These are phyloP conservation scores for Stagonosporopsis rhizophila DNA, from an alignment of 2,329 filamentous ascomycete species.

Conservation along the genomic window DNA sequence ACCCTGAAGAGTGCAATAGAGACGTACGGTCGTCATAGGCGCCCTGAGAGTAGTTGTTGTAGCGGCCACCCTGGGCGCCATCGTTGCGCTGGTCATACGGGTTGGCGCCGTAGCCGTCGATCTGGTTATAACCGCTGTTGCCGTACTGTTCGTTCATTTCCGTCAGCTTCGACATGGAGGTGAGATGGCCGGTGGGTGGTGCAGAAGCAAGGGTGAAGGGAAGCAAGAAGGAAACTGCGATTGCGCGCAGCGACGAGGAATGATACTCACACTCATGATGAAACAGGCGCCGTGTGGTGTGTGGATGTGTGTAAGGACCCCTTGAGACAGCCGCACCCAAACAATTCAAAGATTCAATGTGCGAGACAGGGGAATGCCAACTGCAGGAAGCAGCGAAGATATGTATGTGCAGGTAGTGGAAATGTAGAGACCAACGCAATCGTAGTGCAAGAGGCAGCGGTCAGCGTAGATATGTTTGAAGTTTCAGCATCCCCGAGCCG, in stretches of 20 bases:
- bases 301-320: conserved; percentile 38
- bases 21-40: conserved; percentile 43
- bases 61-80: conserved; percentile 56
- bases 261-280: conserved; percentile 50
- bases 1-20: conserved; percentile 35
- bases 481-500: conserved; percentile 16
- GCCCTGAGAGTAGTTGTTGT: conserved; percentile 61
- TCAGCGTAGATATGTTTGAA: conserved; percentile 21
- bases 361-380: conserved; percentile 17
- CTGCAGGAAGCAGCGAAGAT: neutral
- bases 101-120: conserved; percentile 53
- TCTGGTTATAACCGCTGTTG: conserved; percentile 50
- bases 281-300: conserved; percentile 45
- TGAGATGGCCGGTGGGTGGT: conserved; percentile 4
- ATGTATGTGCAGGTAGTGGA: conserved; percentile 5
- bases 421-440: conserved; percentile 7
- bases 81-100: conserved; percentile 52
- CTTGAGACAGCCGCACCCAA: conserved; percentile 42
- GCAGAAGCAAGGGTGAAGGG: conserved; percentile 13
- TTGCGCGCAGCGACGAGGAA: conserved; percentile 22
- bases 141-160: conserved; percentile 49
- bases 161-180: conserved; percentile 24
- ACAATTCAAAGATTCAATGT: conserved; percentile 10
- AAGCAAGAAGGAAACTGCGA: conserved; percentile 16
- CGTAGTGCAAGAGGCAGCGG: conserved; percentile 10